Percentiles rank a stretch among this genome's conserved stretches.
Evolutionary conservation across 176 grass and related monocot species (phyloP).

Genomic region (Bromus sterilis): DNA sequence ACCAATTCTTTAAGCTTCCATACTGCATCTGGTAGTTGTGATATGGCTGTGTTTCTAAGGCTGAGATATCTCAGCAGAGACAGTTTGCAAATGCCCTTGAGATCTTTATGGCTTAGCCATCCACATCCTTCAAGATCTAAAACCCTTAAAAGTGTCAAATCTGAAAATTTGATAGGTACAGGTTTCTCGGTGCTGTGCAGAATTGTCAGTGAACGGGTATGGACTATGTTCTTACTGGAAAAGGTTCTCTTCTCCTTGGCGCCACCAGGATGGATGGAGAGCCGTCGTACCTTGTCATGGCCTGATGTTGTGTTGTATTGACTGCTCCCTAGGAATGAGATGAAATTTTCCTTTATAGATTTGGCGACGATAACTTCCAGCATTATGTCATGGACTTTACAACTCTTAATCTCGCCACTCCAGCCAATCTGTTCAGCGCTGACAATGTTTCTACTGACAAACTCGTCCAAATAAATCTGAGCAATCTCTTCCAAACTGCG

Average conservation of each 20-base stretch:
- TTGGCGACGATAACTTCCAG: neutral
- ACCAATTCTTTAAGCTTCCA: conserved; percentile 2
- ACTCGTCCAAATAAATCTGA: neutral
- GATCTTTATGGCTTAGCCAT: neutral
- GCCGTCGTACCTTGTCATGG: neutral
- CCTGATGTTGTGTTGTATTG: neutral
- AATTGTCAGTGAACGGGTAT: neutral
- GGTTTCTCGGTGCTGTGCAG: neutral
- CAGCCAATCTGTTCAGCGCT: neutral
- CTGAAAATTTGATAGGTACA: neutral
- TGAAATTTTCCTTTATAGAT: conserved; percentile 9
- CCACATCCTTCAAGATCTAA: neutral
- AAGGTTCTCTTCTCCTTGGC: neutral
- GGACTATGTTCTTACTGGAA: neutral
- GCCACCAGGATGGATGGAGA: neutral
- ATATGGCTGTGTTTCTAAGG: neutral
- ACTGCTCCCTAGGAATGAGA: neutral
- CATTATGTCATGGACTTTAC: conserved; percentile 18
- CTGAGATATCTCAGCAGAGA: neutral
- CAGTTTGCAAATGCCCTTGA: neutral
- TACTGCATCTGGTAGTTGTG: neutral
- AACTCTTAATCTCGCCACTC: neutral
- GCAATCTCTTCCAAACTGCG: neutral
- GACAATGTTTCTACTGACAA: conserved; percentile 7
- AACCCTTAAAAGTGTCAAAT: neutral